Evolutionary conservation across 352 stramenopile species (phyloP).

Genomic region (Peronospora tabacina): DNA sequence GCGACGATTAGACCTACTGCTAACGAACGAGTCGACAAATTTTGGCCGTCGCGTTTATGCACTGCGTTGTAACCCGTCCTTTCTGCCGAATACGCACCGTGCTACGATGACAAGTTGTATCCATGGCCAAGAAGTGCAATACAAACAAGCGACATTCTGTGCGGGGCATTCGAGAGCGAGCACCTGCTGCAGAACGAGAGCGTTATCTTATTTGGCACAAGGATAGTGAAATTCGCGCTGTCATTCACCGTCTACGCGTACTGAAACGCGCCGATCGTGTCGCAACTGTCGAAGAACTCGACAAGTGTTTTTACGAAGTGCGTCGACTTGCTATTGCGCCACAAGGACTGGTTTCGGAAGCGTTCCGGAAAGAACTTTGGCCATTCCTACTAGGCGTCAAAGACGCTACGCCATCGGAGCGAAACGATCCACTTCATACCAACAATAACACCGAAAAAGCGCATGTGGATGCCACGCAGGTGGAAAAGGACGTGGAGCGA

Average conservation of each 20-base stretch:
- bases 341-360: constrained; percentile 45
- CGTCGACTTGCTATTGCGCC: constrained; percentile 52
- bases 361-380: constrained; percentile 60
- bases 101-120: not conserved
- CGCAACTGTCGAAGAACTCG: constrained; percentile 15
- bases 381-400: constrained; percentile 37
- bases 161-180: constrained; percentile 31
- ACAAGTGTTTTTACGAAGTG: constrained; percentile 43
- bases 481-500: constrained; percentile 82
- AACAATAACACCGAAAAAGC: constrained; percentile 5
- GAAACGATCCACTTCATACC: constrained; percentile 7
- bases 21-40: not conserved
- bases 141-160: constrained; percentile 18
- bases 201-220: constrained; percentile 43
- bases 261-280: constrained; percentile 7
- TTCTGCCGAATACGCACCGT: not conserved
- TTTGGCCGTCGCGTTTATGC: not conserved
- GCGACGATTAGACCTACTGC: not conserved
- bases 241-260: constrained; percentile 24
- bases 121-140: constrained; percentile 37
- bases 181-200: constrained; percentile 30
- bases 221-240: constrained; percentile 38
- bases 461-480: constrained; percentile 60
- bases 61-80: not conserved
- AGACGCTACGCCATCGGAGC: not conserved